phyloP scores from a whole-genome alignment of 2,329 filamentous ascomycete species.

The Lecanoromycetidae sp. region DNA sequence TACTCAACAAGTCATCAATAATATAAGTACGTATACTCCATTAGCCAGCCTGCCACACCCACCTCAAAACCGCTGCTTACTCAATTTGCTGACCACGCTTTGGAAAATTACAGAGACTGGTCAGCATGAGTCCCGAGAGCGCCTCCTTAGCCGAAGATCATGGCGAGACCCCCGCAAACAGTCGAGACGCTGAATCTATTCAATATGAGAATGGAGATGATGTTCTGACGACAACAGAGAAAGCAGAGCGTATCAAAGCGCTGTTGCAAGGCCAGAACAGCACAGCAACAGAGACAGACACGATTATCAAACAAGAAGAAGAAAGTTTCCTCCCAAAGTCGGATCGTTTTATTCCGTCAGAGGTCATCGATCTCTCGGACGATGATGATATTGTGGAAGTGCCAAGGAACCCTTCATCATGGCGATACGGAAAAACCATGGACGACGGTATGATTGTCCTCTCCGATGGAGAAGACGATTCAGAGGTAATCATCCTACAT shows the following conservation, averaged over 20 bases:
- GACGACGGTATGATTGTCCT: background rate
- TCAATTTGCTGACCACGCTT: no score
- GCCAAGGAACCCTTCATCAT: no score
- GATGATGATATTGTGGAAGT: background rate
- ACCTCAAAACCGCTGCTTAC: no score
- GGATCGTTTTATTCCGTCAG: background rate
- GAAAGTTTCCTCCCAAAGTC: background rate
- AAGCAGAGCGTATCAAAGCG: background rate
- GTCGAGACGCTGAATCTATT: background rate
- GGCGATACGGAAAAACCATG: background rate
- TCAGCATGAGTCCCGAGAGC: no score
- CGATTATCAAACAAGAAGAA: background rate
- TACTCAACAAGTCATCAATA: no score
- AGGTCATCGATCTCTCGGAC: background rate
- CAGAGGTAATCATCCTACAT: background rate
- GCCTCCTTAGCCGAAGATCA: no score
- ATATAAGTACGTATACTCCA: no score
- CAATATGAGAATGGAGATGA: background rate
- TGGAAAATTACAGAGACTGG: no score
- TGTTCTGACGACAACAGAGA: background rate
- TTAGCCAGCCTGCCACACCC: no score
- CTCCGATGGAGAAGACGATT: conserved; percentile 1
- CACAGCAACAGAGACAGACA: background rate
- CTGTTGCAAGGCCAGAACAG: background rate
- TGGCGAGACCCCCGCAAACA: background rate